Evolutionary conservation across 768 basidiomycete species (phyloP).

Genomic region (Suillus tomentosus): DNA sequence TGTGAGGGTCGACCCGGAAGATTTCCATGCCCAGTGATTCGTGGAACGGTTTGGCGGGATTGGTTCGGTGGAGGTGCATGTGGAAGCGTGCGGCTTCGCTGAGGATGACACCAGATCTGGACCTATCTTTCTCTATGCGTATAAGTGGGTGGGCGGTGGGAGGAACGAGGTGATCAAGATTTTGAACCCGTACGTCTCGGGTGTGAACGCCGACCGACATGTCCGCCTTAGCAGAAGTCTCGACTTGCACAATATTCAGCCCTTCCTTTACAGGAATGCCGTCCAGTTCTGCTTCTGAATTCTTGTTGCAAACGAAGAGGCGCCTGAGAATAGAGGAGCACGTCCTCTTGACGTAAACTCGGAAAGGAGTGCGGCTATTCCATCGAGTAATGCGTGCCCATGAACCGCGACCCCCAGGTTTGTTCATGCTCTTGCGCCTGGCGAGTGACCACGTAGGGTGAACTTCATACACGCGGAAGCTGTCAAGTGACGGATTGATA

Average conservation of each 20-base stretch:
- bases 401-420: conserved; percentile 40
- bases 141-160: conserved; percentile 39
- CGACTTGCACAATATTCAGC: conserved; percentile 49
- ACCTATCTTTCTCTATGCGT: conserved; percentile 37
- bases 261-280: conserved; percentile 40
- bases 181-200: conserved; percentile 44
- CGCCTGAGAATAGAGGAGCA: conserved; percentile 49
- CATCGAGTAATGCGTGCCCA: conserved; percentile 58
- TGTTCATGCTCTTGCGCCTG: conserved; percentile 37
- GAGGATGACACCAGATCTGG: conserved; percentile 42
- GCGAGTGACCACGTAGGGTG: conserved; percentile 62
- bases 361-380: conserved; percentile 59
- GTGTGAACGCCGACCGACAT: conserved; percentile 49
- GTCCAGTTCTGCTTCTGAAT: conserved; percentile 31
- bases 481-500: conserved; percentile 53
- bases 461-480: conserved; percentile 52
- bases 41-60: conserved; percentile 47
- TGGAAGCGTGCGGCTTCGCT: conserved; percentile 62
- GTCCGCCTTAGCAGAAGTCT: conserved; percentile 46
- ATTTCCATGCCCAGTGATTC: conserved; percentile 56
- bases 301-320: conserved; percentile 37
- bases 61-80: conserved; percentile 55
- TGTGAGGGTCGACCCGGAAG: conserved; percentile 46
- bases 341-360: conserved; percentile 52
- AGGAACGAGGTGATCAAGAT: conserved; percentile 45